phyloP scores from a whole-genome alignment of 2,329 filamentous ascomycete species.

The Capronia coronata region DNA sequence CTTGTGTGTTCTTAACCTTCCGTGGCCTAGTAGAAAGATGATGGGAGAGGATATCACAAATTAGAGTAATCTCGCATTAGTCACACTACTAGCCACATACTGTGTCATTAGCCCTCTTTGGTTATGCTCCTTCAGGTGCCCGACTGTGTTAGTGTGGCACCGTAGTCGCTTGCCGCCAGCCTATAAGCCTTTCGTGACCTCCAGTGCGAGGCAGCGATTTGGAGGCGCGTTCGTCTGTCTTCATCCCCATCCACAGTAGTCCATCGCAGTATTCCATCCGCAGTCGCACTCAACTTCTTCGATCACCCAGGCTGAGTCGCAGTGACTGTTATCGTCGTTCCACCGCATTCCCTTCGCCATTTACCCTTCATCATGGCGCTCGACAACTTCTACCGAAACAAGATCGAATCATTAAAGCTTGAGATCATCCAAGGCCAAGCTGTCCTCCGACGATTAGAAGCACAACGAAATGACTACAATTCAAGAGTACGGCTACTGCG shows the following conservation, averaged over 20 bases:
- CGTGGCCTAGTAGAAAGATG: too few species aligned
- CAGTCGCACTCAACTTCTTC: too few species aligned
- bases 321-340: too few species aligned
- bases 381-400: constrained; percentile 99
- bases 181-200: not conserved
- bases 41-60: too few species aligned
- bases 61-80: too few species aligned
- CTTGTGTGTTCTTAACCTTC: too few species aligned
- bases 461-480: constrained; percentile 98
- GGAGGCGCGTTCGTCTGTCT: constrained; percentile 4
- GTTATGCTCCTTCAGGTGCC: too few species aligned
- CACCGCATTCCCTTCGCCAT: not conserved
- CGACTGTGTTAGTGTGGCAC: too few species aligned
- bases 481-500: constrained; percentile 88
- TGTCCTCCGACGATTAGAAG: constrained; percentile 86
- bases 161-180: not conserved
- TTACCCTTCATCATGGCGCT: constrained; percentile 72
- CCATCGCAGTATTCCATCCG: too few species aligned
- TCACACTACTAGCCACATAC: too few species aligned
- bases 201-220: constrained; percentile 5
- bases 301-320: too few species aligned
- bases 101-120: too few species aligned
- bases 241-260: not conserved
- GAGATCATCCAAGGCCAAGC: constrained; percentile 99
- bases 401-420: constrained; percentile 99